These are phyloP conservation scores for Xylogone sp. DNA, from an alignment of 2,329 filamentous ascomycete species.

Conservation along the genomic window DNA sequence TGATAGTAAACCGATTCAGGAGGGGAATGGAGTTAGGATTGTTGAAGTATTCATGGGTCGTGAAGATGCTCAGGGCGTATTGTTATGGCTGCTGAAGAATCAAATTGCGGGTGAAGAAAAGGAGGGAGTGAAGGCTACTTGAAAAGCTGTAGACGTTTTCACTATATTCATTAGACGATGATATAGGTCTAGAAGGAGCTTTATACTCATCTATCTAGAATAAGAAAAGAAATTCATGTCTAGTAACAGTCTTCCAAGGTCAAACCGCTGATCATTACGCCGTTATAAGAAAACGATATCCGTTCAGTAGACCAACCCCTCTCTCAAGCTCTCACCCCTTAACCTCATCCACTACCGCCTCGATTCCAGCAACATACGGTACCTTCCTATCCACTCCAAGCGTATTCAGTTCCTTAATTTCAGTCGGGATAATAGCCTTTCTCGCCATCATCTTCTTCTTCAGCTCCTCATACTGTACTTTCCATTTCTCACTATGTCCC, in stretches of 20 bases:
- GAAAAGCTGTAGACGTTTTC: too few relatives aligned
- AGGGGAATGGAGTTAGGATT: conserved; percentile 1
- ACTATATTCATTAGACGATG: too few relatives aligned
- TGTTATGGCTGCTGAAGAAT: background rate
- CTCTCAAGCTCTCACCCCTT: too few relatives aligned
- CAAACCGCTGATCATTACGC: too few relatives aligned
- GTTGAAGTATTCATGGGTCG: background rate
- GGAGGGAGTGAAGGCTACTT: too few relatives aligned
- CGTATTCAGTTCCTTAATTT: background rate
- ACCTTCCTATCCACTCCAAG: background rate
- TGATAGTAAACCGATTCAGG: background rate
- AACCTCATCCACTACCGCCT: background rate
- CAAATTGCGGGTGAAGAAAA: background rate
- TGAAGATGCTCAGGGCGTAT: background rate
- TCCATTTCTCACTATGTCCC: conserved; percentile 3
- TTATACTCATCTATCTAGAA: too few relatives aligned
- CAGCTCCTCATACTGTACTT: conserved; percentile 1
- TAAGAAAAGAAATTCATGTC: too few relatives aligned
- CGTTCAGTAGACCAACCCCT: too few relatives aligned
- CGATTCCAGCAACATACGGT: background rate
- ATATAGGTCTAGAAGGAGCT: too few relatives aligned
- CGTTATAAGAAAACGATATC: too few relatives aligned
- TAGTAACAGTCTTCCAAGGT: too few relatives aligned
- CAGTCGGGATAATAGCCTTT: background rate
- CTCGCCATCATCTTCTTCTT: background rate